A percentile compares a stretch with the other conserved stretches of the same genome.
Conservation (phyloP, 176 grass and related monocot species). For the Aegilops sharonensis region DNA sequence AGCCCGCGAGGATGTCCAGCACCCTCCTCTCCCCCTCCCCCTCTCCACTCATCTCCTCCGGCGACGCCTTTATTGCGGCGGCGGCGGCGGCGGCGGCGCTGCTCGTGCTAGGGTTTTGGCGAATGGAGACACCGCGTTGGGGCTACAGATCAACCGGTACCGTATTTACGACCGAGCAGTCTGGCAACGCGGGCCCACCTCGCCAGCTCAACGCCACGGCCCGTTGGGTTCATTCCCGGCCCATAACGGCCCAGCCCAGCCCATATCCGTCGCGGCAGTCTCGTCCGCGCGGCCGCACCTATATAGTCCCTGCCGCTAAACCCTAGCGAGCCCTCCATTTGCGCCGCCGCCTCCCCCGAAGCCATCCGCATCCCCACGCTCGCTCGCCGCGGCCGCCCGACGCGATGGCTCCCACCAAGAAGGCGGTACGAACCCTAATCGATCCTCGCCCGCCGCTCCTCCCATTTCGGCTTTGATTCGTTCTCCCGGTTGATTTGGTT, state of each 20-base stretch:
- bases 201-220: neutral
- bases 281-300: neutral
- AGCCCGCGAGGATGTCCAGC: conserved; percentile 35
- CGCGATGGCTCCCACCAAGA: conserved; percentile 90
- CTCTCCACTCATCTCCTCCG: neutral
- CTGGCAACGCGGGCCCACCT: neutral
- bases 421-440: conserved; percentile 55
- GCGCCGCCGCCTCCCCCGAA: conserved; percentile 26
- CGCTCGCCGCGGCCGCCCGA: conserved; percentile 9
- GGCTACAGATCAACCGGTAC: neutral
- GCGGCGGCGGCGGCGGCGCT: neutral
- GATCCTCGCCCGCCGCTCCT: neutral
- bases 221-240: neutral
- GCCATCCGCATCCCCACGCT: neutral
- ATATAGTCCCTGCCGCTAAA: conserved; percentile 18
- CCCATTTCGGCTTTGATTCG: neutral
- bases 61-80: neutral
- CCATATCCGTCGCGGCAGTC: conserved; percentile 3
- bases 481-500: neutral
- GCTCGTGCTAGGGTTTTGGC: conserved; percentile 31
- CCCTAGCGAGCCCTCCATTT: conserved; percentile 42
- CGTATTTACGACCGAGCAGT: neutral
- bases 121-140: neutral
- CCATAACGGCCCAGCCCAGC: neutral
- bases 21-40: neutral